Conservation (phyloP, 2,329 filamentous ascomycete species). For the Aspergillus costaricaensis region DNA sequence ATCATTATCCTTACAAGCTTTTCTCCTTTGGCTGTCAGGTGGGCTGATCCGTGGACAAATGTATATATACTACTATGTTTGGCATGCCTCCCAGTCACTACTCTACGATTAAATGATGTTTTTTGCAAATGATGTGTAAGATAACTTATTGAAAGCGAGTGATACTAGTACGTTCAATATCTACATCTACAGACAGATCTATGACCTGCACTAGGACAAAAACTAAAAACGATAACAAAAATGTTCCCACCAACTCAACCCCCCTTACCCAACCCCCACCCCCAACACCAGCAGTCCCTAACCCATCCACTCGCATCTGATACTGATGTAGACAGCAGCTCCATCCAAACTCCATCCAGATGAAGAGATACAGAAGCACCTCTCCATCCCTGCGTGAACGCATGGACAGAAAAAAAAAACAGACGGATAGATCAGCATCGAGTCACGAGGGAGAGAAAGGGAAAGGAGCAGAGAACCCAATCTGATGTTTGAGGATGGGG, state of each 20-base stretch:
- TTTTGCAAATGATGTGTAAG: too few relatives aligned
- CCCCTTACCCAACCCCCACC: neutral
- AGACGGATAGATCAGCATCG: neutral
- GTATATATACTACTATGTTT: too few relatives aligned
- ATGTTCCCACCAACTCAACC: neutral
- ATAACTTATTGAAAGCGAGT: too few relatives aligned
- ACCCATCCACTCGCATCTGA: neutral
- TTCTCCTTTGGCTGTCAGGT: too few relatives aligned
- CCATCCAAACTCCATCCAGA: neutral
- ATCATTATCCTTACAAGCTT: too few relatives aligned
- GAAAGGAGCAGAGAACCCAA: constrained; percentile 1
- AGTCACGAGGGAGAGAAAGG: neutral
- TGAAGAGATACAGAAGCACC: too few relatives aligned
- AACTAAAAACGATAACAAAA: neutral
- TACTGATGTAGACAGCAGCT: neutral
- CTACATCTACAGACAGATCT: too few relatives aligned
- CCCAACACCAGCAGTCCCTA: neutral
- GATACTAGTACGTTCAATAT: too few relatives aligned
- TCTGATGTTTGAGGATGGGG: neutral
- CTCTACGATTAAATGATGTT: too few relatives aligned
- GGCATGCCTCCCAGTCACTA: too few relatives aligned
- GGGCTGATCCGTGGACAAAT: too few relatives aligned
- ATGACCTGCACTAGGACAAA: too few relatives aligned
- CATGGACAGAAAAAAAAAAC: neutral
- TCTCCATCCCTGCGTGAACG: neutral